Conservation (phyloP, 169 alveolate species). For the Eimeria necatrix region DNA sequence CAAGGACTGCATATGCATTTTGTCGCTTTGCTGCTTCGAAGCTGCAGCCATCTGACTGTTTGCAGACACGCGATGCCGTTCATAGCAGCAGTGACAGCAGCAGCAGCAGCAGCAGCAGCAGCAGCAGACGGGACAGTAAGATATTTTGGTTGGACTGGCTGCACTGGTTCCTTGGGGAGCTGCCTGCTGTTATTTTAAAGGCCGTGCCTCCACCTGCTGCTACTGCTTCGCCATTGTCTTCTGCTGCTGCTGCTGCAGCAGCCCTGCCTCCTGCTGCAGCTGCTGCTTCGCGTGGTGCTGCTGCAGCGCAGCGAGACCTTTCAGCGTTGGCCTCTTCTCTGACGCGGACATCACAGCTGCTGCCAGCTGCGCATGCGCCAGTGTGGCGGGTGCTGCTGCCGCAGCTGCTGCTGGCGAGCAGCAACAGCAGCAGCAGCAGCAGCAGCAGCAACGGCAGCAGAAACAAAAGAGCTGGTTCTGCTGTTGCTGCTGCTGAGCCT, state of each 20-base stretch:
- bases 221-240: too few relatives aligned
- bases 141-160: background rate
- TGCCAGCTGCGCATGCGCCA: constrained; percentile 3
- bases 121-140: background rate
- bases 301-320: background rate
- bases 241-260: too few relatives aligned
- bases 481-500: background rate
- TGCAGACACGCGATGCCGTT: background rate
- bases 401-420: background rate
- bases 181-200: background rate
- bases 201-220: background rate
- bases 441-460: background rate
- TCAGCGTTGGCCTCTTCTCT: background rate
- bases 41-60: too few relatives aligned
- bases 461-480: background rate
- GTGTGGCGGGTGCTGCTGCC: constrained; percentile 1
- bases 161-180: background rate
- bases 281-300: too few relatives aligned
- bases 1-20: background rate
- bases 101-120: background rate
- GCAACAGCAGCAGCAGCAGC: background rate
- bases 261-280: too few relatives aligned
- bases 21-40: background rate
- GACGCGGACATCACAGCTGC: background rate
- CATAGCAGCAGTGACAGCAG: background rate